Evolutionary conservation across 495 filamentous ascomycete species (phyloP).

Genomic region (Apiosordaria backusii): DNA sequence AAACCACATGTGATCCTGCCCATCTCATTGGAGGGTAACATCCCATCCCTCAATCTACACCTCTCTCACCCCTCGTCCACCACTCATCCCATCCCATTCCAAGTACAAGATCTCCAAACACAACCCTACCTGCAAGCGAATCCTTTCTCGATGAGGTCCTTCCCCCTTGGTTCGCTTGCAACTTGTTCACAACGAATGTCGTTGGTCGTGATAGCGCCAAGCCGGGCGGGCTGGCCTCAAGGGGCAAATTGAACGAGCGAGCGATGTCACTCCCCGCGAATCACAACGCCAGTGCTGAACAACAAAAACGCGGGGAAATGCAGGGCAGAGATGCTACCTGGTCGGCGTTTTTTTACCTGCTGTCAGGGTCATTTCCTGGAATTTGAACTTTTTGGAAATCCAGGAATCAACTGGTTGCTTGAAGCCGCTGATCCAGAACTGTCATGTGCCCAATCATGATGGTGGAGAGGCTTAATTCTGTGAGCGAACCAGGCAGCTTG

Average conservation of each 20-base stretch:
- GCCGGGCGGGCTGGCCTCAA: constrained; percentile 14
- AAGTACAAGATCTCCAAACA: not conserved
- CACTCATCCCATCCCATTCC: not conserved
- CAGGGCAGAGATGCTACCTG: not conserved
- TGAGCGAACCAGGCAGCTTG: too few species aligned
- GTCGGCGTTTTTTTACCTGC: not conserved
- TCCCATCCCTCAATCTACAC: not conserved
- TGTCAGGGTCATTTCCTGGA: not conserved
- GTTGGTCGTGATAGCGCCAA: constrained; percentile 9
- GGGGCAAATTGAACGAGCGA: constrained; percentile 7
- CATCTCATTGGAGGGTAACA: not conserved
- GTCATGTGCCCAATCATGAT: not conserved
- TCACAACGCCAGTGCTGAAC: constrained; percentile 3
- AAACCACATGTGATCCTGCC: not conserved
- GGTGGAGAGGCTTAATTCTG: not conserved
- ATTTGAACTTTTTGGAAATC: not conserved
- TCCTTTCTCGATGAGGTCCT: not conserved
- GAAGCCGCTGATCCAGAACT: not conserved
- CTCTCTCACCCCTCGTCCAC: too few species aligned
- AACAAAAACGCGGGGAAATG: constrained; percentile 17
- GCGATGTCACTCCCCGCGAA: constrained; percentile 21
- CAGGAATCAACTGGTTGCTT: not conserved
- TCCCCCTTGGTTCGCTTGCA: not conserved
- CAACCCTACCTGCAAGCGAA: not conserved
- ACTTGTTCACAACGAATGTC: not conserved